phyloP scores from a whole-genome alignment of 139 green algal species.

The Monoraphidium neglectum region DNA sequence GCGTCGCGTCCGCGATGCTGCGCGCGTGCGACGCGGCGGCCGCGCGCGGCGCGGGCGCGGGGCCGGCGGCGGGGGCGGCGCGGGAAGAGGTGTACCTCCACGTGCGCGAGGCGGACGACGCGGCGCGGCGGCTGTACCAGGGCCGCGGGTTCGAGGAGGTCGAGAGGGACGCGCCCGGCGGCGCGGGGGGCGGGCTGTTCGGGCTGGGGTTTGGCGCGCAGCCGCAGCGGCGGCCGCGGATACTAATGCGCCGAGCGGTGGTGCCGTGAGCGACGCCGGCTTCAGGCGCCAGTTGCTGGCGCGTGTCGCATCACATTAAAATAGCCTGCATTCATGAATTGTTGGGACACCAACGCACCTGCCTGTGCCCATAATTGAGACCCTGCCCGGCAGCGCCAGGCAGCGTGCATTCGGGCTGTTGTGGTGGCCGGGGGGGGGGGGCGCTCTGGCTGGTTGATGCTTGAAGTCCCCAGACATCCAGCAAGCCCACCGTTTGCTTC shows the following conservation, averaged over 20 bases:
- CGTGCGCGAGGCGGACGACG: slow-evolving; percentile 31
- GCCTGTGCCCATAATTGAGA: too few relatives aligned
- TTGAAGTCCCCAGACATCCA: too few relatives aligned
- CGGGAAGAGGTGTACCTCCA: slow-evolving; percentile 28
- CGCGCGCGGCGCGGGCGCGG: background rate
- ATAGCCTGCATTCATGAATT: too few relatives aligned
- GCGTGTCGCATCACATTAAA: too few relatives aligned
- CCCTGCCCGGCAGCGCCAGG: too few relatives aligned
- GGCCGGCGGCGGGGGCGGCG: background rate
- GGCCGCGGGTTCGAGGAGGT: slow-evolving; percentile 9
- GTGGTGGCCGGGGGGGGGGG: too few relatives aligned
- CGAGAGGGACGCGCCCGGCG: slow-evolving; percentile 1
- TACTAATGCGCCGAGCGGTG: slow-evolving; percentile 17
- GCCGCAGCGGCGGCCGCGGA: slow-evolving; percentile 5
- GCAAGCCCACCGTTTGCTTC: too few relatives aligned
- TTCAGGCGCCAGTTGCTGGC: too few relatives aligned
- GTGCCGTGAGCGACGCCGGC: too few relatives aligned
- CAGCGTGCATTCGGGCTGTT: too few relatives aligned
- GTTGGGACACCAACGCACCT: too few relatives aligned
- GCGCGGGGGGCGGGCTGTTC: background rate
- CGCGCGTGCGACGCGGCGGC: slow-evolving; percentile 23
- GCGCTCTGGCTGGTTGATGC: too few relatives aligned
- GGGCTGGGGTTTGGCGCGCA: background rate
- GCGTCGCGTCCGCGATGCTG: slow-evolving; percentile 31
- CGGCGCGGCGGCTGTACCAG: slow-evolving; percentile 37